Evolutionary conservation across 768 basidiomycete species (phyloP).

Genomic region (Infundibulicybe gibba): DNA sequence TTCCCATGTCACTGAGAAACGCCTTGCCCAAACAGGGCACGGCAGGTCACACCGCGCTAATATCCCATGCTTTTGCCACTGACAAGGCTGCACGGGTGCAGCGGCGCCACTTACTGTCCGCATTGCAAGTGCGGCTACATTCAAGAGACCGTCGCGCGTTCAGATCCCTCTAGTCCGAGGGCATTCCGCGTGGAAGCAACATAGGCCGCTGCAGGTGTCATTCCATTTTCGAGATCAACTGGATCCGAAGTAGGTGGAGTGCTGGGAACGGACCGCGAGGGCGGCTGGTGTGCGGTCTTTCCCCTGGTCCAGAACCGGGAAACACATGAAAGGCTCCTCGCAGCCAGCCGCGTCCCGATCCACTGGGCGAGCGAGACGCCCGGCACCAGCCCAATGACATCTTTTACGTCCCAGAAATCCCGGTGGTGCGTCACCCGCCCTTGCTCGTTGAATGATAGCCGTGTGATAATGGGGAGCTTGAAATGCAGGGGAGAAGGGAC

Average conservation of each 20-base stretch:
- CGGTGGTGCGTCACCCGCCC: constrained; percentile 78
- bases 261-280: constrained; percentile 1
- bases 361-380: constrained; percentile 66
- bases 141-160: constrained; percentile 5
- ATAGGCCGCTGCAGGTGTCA: constrained; percentile 12
- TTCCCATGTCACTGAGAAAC: too few relatives aligned
- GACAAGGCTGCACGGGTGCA: not conserved
- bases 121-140: constrained; percentile 3
- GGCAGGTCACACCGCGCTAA: not conserved
- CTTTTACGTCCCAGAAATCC: constrained; percentile 80
- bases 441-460: constrained; percentile 77
- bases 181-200: constrained; percentile 13
- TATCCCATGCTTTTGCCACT: constrained; percentile 5
- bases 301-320: constrained; percentile 27
- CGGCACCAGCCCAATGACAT: constrained; percentile 70
- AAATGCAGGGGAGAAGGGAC: constrained; percentile 73
- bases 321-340: constrained; percentile 48
- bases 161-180: constrained; percentile 16
- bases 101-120: constrained; percentile 1
- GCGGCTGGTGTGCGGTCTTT: constrained; percentile 1
- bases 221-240: constrained; percentile 12
- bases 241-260: constrained; percentile 7
- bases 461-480: constrained; percentile 66
- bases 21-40: too few relatives aligned
- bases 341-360: constrained; percentile 61